These are phyloP conservation scores for Taphrina confusa DNA, from an alignment of 1,139 yeast species.

Conservation along the genomic window DNA sequence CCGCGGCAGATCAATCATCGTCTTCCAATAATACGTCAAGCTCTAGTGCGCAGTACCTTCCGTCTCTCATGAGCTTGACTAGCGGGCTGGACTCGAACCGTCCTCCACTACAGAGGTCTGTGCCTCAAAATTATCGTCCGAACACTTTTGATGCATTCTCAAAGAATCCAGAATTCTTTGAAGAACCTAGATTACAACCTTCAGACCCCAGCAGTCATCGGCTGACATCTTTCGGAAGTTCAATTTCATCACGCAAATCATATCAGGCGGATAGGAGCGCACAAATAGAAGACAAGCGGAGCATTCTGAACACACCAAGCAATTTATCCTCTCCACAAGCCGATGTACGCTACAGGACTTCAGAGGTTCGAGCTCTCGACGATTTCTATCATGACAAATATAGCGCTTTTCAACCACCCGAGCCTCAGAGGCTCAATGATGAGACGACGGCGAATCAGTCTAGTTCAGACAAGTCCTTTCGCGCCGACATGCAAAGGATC, in stretches of 20 bases:
- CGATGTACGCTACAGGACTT: not conserved
- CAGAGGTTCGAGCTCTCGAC: not conserved
- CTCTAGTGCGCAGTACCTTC: not conserved
- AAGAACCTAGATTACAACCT: not conserved
- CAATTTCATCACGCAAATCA: not conserved
- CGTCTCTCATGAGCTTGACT: not conserved
- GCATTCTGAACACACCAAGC: not conserved
- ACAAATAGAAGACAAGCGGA: not conserved
- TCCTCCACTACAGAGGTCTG: not conserved
- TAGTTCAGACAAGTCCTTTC: slow-evolving; percentile 11
- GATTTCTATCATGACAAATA: no score
- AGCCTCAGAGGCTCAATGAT: no score
- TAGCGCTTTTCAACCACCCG: no score
- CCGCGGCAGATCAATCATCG: not conserved
- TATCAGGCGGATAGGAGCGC: not conserved
- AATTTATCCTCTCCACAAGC: not conserved
- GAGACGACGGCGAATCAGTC: not conserved
- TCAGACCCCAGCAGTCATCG: not conserved
- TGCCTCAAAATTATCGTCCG: not conserved
- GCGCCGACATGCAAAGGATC: slow-evolving; percentile 37
- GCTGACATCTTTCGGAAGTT: not conserved
- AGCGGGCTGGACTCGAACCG: not conserved
- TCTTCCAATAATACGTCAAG: not conserved
- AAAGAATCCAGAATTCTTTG: not conserved
- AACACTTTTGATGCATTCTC: not conserved